Conservation (phyloP, 352 stramenopile genomes). For the Globisporangium paddicum region DNA sequence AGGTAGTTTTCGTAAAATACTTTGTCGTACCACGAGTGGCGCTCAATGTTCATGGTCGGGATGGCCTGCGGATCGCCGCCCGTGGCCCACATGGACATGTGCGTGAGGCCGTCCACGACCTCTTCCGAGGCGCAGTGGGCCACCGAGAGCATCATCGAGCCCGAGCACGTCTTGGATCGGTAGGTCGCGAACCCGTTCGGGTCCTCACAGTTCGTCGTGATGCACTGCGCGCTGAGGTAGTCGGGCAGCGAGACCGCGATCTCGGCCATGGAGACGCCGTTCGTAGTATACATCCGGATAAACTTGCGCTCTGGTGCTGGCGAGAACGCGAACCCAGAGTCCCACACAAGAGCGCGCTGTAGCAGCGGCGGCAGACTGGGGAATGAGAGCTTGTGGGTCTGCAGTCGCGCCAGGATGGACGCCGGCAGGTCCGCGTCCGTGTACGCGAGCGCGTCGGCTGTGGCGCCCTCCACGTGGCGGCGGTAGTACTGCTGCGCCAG, state of each 20-base stretch:
- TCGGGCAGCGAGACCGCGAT: slow-evolving; percentile 20
- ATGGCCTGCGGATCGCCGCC: slow-evolving; percentile 13
- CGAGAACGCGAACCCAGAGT: slow-evolving; percentile 27
- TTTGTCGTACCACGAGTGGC: slow-evolving; percentile 15
- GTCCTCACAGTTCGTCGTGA: slow-evolving; percentile 21
- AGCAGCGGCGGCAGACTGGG: slow-evolving; percentile 17
- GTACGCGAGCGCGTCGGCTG: slow-evolving; percentile 17
- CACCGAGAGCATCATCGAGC: slow-evolving; percentile 27
- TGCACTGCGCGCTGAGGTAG: slow-evolving; percentile 21
- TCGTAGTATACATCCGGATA: slow-evolving; percentile 20
- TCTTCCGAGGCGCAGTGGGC: slow-evolving; percentile 26
- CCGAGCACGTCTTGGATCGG: slow-evolving; percentile 22
- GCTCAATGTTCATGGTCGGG: slow-evolving; percentile 11
- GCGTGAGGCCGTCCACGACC: neutral
- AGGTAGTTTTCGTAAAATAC: slow-evolving; percentile 6
- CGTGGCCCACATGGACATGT: slow-evolving; percentile 26
- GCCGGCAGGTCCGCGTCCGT: slow-evolving; percentile 10
- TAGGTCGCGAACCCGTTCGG: slow-evolving; percentile 12
- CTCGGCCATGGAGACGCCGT: slow-evolving; percentile 18
- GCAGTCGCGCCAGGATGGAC: slow-evolving; percentile 5
- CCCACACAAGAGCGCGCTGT: slow-evolving; percentile 35
- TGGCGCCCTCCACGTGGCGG: slow-evolving; percentile 11
- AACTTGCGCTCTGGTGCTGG: slow-evolving; percentile 9
- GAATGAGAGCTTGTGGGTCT: slow-evolving; percentile 4
- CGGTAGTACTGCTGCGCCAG: slow-evolving; percentile 15